These are phyloP conservation scores for Saksenaea oblongispora DNA, from an alignment of 371 early-diverging fungal species.

Conservation along the genomic window DNA sequence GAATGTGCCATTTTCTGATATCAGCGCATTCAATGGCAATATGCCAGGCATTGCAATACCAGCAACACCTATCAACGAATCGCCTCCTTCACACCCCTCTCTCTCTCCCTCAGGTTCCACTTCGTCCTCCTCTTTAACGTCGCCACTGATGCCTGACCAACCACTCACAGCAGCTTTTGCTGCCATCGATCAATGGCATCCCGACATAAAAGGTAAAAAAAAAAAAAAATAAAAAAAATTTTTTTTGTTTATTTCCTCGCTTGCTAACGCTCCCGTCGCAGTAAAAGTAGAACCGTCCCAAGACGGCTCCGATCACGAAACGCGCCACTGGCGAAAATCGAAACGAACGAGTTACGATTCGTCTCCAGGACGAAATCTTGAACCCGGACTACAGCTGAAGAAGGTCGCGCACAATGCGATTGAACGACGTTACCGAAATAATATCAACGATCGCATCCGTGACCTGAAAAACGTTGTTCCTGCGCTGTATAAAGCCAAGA, in stretches of 20 bases:
- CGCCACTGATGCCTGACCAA: slow-evolving; percentile 19
- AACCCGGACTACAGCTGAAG: slow-evolving; percentile 67
- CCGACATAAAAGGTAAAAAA: background rate
- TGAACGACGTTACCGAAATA: slow-evolving; percentile 92
- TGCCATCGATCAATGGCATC: slow-evolving; percentile 13
- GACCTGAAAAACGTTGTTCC: slow-evolving; percentile 86
- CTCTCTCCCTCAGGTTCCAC: slow-evolving; percentile 43
- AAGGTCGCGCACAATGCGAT: slow-evolving; percentile 94
- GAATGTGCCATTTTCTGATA: background rate
- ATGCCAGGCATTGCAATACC: slow-evolving; percentile 25
- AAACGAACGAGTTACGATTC: background rate
- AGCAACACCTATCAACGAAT: slow-evolving; percentile 28
- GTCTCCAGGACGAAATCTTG: slow-evolving; percentile 8
- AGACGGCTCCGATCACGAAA: slow-evolving; percentile 2
- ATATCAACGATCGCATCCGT: slow-evolving; percentile 91
- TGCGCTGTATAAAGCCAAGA: slow-evolving; percentile 68
- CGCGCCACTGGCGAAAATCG: slow-evolving; percentile 6
- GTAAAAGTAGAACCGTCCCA: background rate
- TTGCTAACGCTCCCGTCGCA: too few relatives aligned
- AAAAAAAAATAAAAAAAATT: background rate
- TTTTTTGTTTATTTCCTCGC: background rate
- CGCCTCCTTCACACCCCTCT: slow-evolving; percentile 29
- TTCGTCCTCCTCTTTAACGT: slow-evolving; percentile 3
- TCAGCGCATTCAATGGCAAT: background rate
- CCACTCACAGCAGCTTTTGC: slow-evolving; percentile 27